These are phyloP conservation scores for Tetraselmis striata DNA, from an alignment of 139 green algal species.

Conservation along the genomic window DNA sequence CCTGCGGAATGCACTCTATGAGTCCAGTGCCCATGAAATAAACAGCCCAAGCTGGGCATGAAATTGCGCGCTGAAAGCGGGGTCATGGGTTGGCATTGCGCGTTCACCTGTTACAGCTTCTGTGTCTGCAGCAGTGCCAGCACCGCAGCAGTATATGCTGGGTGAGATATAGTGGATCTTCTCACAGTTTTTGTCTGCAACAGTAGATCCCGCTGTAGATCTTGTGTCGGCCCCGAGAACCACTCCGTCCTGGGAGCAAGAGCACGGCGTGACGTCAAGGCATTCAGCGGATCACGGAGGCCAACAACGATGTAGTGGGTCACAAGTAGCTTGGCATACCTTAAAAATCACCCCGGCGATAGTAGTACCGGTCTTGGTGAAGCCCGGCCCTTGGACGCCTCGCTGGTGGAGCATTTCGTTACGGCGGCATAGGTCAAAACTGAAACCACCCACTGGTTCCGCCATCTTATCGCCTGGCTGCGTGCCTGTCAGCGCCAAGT, in stretches of 20 bases:
- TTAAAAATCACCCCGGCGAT: conserved; percentile 95
- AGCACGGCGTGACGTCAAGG: background rate
- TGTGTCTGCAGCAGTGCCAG: conserved; percentile 94
- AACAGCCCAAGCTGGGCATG: too few relatives aligned
- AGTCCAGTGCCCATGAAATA: too few relatives aligned
- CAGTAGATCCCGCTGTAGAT: conserved; percentile 87
- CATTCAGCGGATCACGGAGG: background rate
- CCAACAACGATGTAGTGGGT: conserved; percentile 1
- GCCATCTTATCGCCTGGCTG: too few relatives aligned
- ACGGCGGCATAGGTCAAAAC: conserved; percentile 82
- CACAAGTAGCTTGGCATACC: conserved; percentile 34
- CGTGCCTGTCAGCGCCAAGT: too few relatives aligned
- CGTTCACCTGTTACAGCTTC: conserved; percentile 93
- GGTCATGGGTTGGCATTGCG: background rate
- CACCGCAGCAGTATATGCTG: conserved; percentile 98
- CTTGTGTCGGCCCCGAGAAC: conserved; percentile 95
- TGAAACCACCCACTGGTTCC: conserved; percentile 58
- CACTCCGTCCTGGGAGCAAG: conserved; percentile 80
- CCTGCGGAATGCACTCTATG: too few relatives aligned
- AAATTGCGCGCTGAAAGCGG: background rate
- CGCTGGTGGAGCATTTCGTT: conserved; percentile 74
- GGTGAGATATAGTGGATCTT: conserved; percentile 98
- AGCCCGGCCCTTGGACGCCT: conserved; percentile 58
- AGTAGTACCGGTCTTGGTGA: conserved; percentile 94
- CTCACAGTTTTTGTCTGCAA: conserved; percentile 99